Evolutionary conservation across 352 stramenopile genomes (phyloP).

Genomic region (Thalassiosira allenii): DNA sequence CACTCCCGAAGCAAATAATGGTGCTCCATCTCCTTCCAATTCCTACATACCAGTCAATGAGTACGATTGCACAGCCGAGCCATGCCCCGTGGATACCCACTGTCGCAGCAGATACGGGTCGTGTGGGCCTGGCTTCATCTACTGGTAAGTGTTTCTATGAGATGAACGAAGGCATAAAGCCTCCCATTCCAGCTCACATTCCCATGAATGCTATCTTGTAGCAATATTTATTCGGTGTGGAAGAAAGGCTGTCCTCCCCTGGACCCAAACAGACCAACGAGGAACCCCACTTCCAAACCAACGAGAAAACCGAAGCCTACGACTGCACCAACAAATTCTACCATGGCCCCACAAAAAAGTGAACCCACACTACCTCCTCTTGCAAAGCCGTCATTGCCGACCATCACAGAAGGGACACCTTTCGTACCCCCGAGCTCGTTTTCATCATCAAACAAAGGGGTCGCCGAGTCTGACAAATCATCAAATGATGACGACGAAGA

Average conservation of each 20-base stretch:
- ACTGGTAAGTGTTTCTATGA: constrained; percentile 32
- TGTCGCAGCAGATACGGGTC: constrained; percentile 60
- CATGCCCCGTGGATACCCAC: constrained; percentile 55
- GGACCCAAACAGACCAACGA: constrained; percentile 39
- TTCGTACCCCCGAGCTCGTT: constrained; percentile 26
- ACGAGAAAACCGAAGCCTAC: background rate
- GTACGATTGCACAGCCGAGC: constrained; percentile 48
- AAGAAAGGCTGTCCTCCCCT: constrained; percentile 36
- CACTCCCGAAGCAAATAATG: background rate
- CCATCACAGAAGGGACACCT: constrained; percentile 25
- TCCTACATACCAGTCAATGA: constrained; percentile 26
- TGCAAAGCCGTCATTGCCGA: background rate
- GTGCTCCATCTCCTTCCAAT: background rate
- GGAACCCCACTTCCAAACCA: constrained; percentile 22
- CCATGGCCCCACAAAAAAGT: background rate
- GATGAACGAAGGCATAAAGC: background rate
- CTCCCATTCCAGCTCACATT: background rate
- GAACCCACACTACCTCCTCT: background rate
- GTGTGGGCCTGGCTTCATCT: constrained; percentile 64
- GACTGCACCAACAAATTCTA: background rate
- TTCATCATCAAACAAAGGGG: constrained; percentile 11
- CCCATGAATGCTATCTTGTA: background rate
- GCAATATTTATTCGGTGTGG: constrained; percentile 58
- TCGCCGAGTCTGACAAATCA: constrained; percentile 33
- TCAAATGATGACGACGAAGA: constrained; percentile 9